These are phyloP conservation scores for Lyophyllum decastes DNA, from an alignment of 768 basidiomycete species.

Conservation along the genomic window DNA sequence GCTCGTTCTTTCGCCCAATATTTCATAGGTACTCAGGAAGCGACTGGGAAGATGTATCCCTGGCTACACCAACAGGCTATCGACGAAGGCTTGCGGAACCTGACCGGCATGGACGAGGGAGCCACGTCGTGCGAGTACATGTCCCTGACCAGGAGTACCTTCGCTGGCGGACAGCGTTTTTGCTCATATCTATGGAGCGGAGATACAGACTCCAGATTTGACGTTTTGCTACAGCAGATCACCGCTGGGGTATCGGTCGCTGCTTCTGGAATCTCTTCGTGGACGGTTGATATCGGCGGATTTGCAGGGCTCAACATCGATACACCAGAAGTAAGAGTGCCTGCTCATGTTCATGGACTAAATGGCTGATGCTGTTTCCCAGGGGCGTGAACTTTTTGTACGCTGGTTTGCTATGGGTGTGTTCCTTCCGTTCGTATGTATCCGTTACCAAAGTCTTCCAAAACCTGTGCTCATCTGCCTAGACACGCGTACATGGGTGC, in stretches of 20 bases:
- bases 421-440: conserved; percentile 37
- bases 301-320: conserved; percentile 33
- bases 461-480: not conserved
- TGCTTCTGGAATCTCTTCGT: conserved; percentile 36
- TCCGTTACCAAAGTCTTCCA: not conserved
- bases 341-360: too few relatives aligned
- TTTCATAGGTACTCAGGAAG: conserved; percentile 37
- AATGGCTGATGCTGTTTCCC: not conserved
- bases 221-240: conserved; percentile 35
- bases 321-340: conserved; percentile 21
- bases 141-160: conserved; percentile 37
- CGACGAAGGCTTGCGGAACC: conserved; percentile 34
- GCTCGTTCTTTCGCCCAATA: conserved; percentile 36
- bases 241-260: conserved; percentile 34
- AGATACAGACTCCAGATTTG: conserved; percentile 34
- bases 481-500: conserved; percentile 34
- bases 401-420: conserved; percentile 37
- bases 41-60: conserved; percentile 36
- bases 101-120: conserved; percentile 22
- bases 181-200: conserved; percentile 40
- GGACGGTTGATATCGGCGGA: conserved; percentile 39
- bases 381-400: conserved; percentile 36
- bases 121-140: conserved; percentile 31
- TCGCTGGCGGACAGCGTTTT: conserved; percentile 35
- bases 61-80: conserved; percentile 41